These are phyloP conservation scores for Golubevia sp. DNA, from an alignment of 1,284 basidiomycete genomes.

Conservation along the genomic window DNA sequence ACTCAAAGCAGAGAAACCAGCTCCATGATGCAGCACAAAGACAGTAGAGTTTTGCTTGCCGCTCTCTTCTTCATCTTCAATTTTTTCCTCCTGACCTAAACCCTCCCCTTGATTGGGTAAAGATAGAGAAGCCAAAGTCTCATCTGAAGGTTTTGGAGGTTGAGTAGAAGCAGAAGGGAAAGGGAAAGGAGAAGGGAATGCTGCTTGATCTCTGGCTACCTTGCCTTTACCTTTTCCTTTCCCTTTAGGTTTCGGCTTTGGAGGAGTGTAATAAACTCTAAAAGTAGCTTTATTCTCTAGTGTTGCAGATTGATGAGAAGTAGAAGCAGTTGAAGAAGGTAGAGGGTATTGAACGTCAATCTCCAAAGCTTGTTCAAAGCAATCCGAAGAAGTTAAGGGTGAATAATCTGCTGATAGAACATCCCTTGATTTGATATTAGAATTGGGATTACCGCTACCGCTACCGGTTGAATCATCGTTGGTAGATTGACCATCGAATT, in stretches of 20 bases:
- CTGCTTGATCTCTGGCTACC: neutral
- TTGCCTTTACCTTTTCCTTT: neutral
- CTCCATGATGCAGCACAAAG: constrained; percentile 91
- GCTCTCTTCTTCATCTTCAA: constrained; percentile 60
- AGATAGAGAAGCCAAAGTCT: neutral
- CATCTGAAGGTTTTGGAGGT: constrained; percentile 76
- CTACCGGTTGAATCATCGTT: no score
- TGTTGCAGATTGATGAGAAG: no score
- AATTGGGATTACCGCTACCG: no score
- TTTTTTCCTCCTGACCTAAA: constrained; percentile 45
- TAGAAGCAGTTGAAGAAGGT: constrained; percentile 2
- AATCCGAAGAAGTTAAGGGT: constrained; percentile 42
- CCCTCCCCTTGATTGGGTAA: constrained; percentile 4
- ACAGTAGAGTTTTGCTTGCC: constrained; percentile 65
- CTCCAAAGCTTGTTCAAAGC: constrained; percentile 49
- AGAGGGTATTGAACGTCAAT: constrained; percentile 30
- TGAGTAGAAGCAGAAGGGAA: constrained; percentile 56
- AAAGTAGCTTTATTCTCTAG: constrained; percentile 28
- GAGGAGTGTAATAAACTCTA: constrained; percentile 63
- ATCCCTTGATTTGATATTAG: no score
- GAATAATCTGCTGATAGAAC: no score
- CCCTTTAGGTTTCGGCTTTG: constrained; percentile 13
- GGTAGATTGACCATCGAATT: neutral
- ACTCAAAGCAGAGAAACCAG: constrained; percentile 83
- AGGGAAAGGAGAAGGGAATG: neutral